phyloP scores from a whole-genome alignment of 331 rosid species.

The Ulmus americana region DNA sequence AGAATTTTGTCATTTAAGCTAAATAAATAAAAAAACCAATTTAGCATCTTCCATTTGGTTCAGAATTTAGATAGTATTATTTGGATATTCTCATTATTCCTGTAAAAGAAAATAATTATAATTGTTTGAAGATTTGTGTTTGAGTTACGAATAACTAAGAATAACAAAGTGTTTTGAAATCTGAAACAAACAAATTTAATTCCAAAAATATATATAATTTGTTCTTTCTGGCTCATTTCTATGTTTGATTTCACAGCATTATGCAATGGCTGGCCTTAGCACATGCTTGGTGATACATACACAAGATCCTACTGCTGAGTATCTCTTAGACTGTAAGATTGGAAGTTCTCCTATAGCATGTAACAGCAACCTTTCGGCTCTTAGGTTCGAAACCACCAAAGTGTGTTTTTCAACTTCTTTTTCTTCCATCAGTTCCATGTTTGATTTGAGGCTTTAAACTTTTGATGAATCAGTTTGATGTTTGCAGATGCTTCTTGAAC shows the following conservation, averaged over 20 bases:
- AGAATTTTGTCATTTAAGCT: neutral
- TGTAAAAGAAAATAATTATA: too few relatives aligned
- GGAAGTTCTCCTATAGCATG: slow-evolving; percentile 60
- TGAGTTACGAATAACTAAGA: too few relatives aligned
- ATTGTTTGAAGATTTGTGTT: too few relatives aligned
- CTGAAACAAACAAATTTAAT: neutral
- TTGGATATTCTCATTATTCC: too few relatives aligned
- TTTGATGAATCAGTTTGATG: slow-evolving; percentile 16
- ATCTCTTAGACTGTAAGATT: slow-evolving; percentile 71
- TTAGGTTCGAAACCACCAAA: slow-evolving; percentile 90
- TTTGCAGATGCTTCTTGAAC: slow-evolving; percentile 78
- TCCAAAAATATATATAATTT: neutral
- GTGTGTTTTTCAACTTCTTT: slow-evolving; percentile 39
- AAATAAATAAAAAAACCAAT: too few relatives aligned
- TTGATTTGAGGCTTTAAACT: slow-evolving; percentile 18
- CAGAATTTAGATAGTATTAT: too few relatives aligned
- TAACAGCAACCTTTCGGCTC: slow-evolving; percentile 66
- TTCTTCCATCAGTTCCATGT: slow-evolving; percentile 4
- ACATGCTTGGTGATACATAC: slow-evolving; percentile 80
- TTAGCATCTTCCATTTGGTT: too few relatives aligned
- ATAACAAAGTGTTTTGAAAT: neutral
- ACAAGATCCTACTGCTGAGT: slow-evolving; percentile 84
- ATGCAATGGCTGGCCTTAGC: slow-evolving; percentile 71
- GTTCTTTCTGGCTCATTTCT: neutral
- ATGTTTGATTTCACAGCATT: slow-evolving; percentile 52